Conservation (phyloP, 169 alveolate species). For the Eimeria acervulina region DNA sequence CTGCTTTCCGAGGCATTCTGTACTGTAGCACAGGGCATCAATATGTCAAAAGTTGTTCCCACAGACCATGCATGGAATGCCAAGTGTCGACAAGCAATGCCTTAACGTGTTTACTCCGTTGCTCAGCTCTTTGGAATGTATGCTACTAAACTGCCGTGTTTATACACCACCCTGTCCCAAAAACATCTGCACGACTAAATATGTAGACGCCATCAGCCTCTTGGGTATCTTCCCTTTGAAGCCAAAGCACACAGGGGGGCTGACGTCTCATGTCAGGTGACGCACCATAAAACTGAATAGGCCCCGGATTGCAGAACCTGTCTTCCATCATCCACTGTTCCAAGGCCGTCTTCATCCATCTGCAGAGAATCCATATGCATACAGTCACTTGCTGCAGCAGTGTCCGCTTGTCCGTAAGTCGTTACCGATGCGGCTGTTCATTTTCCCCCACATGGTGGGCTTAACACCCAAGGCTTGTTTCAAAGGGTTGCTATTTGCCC, state of each 20-base stretch:
- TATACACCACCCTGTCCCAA: not conserved
- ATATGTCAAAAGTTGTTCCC: not conserved
- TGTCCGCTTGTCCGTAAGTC: not conserved
- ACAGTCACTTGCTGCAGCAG: not conserved
- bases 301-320: constrained; percentile 98
- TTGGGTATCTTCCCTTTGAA: not conserved
- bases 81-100: not conserved
- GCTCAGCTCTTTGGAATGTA: not conserved
- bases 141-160: not conserved
- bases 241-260: not conserved
- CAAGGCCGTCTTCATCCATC: constrained; percentile 82
- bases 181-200: not conserved
- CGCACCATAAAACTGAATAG: constrained; percentile 96
- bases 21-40: not conserved
- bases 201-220: not conserved
- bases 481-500: not conserved
- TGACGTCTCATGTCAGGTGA: not conserved
- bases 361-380: not conserved
- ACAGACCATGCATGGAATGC: not conserved
- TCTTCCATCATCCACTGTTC: constrained; percentile 96
- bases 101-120: not conserved
- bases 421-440: not conserved
- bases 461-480: not conserved
- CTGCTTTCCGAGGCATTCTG: not conserved
- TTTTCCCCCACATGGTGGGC: not conserved